Base-by-base conservation (phyloP, 2,329 filamentous ascomycete genomes). In the Monilinia polystroma region DNA sequence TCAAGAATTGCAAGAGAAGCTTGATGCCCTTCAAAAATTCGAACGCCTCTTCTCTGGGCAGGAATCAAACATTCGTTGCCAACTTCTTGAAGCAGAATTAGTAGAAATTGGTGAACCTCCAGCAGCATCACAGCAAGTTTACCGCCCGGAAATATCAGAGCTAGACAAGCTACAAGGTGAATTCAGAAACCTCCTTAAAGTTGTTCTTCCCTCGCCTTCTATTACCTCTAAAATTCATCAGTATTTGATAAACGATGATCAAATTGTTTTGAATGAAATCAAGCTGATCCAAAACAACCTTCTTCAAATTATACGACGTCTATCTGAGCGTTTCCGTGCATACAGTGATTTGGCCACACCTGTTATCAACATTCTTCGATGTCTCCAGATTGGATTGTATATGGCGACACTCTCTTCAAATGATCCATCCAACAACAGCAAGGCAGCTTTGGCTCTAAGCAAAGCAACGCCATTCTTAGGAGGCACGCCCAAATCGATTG, bases 321-420 rank as follows among this genome's bases (percentile, higher is more conserved):
- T 99, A 10, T 84, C 83, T 1, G 81, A 85, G 41, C 83, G 87
- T 47, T 96, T 93, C 75, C 84, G 87, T 51, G 87, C 87, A 18
- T 98, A 97, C 73, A 91, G 92, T 68, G 95, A 99, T 75, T 86
- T 98, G 72, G 91, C 90, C 0, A 82, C 85, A 55, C 93, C 92
- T 4, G 84, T 92, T 14, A 83, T 92, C 55, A 91, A 90, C 63
- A 90, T 97, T 70, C 81, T 98, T 54, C 87, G 90, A 67, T 91
- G 91, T 72, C 80, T 98, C 12, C 86, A 90, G 71, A 81, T 96
- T 68, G 93, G 92, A 3, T 78, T 96, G 43, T 89, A 86, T 0
- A 78, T 96, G 49, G 84, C 82, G 64, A 79, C 63, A 18, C 54
- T 74, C 12, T 68, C 62, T 10, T 68, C 66, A 14, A 56, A 63